Percentiles rank a stretch among this genome's conserved stretches.
These are phyloP conservation scores for Rhodotorula paludigena DNA, from an alignment of 768 basidiomycete genomes.

Conservation along the genomic window DNA sequence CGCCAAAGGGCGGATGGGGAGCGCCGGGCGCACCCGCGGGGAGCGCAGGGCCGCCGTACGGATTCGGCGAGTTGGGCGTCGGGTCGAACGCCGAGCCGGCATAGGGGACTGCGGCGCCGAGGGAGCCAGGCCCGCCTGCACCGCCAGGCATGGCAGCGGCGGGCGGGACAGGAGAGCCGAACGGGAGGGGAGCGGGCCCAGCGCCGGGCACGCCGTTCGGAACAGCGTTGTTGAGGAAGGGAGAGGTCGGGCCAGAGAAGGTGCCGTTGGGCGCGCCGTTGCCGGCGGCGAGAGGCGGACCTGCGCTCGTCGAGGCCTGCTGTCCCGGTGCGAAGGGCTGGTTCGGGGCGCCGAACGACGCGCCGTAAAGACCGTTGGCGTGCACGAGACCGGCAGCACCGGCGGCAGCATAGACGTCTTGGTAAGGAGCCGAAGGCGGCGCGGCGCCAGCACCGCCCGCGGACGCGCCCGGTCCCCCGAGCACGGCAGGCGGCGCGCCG, in stretches of 20 bases:
- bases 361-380: constrained; percentile 4
- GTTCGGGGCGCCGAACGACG: not conserved
- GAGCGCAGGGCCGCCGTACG: constrained; percentile 8
- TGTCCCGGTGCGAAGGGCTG: constrained; percentile 12
- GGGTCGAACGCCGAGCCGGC: constrained; percentile 17
- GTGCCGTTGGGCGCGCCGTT: not conserved
- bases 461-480: not conserved
- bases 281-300: not conserved
- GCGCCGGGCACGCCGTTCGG: not conserved
- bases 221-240: constrained; percentile 3
- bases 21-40: not conserved
- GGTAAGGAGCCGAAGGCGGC: not conserved
- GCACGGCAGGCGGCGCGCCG: not conserved
- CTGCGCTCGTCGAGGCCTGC: constrained; percentile 2
- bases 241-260: constrained; percentile 14
- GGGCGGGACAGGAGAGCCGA: constrained; percentile 3
- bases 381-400: not conserved
- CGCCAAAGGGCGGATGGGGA: constrained; percentile 6
- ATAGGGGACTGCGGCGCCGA: not conserved
- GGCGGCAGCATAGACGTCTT: constrained; percentile 19
- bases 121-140: not conserved
- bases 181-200: not conserved
- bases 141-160: not conserved
- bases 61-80: constrained; percentile 22
- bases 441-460: constrained; percentile 1